Conservation (phyloP, 73 alveolate species). For the Durusdinium trenchii region DNA sequence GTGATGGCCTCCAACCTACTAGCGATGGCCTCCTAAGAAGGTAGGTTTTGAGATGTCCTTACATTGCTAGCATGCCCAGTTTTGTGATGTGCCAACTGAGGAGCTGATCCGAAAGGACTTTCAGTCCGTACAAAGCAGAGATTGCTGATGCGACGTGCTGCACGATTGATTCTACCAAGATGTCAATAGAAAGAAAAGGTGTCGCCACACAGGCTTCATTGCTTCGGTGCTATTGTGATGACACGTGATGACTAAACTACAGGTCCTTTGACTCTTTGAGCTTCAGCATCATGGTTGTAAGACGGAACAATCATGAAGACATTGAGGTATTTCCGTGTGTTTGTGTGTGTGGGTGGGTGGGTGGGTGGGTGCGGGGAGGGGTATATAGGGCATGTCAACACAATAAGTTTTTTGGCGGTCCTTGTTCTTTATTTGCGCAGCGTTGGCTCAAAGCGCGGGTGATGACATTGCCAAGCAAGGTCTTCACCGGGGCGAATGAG, state of each 20-base stretch:
- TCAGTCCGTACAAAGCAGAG: conserved; percentile 59
- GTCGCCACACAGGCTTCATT: no score
- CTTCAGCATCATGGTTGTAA: no score
- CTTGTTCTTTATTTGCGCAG: background rate
- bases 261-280: no score
- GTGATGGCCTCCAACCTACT: no score
- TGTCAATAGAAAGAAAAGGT: no score
- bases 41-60: background rate
- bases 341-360: background rate
- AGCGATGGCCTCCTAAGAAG: no score
- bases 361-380: conserved; percentile 22
- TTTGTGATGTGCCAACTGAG: background rate
- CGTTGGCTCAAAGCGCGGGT: conserved; percentile 32
- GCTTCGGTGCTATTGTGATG: no score
- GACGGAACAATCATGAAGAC: no score
- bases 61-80: background rate
- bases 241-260: no score
- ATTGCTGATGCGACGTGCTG: conserved; percentile 12
- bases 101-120: conserved; percentile 66
- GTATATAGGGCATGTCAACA: background rate
- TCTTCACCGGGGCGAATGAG: background rate
- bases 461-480: conserved; percentile 36
- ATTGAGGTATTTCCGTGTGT: background rate
- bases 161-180: no score
- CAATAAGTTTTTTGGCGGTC: background rate